Evolutionary conservation across 1,284 basidiomycete species (phyloP), one percentile per base, ranked within the genome.

Genomic region (Agroathelia rolfsii): DNA sequence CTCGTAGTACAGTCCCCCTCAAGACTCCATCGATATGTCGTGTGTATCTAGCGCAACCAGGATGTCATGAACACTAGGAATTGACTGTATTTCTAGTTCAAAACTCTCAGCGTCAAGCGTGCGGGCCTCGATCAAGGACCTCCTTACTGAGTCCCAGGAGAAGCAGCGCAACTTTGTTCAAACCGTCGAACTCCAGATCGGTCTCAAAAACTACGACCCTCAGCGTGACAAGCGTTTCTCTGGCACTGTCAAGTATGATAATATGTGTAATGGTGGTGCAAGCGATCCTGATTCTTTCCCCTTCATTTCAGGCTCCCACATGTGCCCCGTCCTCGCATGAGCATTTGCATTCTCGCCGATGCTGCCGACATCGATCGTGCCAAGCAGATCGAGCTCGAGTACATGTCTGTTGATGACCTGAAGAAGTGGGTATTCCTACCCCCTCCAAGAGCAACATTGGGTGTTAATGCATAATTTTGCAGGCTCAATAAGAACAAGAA

Each of bases 401-500:
- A 93, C 71, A 97, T 96, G 93, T 94, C 90, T 47, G 95, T 97
- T 51, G 94, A 98, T 55, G 94, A 98, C 66, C 75, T 98, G 68
- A 99, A 98, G 70, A 98, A 98, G 88, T 84, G 45, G 24, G 72
- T 58, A 1, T 11, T 5, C 9, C 24, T 13, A 15, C 13, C 17
- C 28, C 19, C 24, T n/a, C 29, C 35, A 4, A 22, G 24, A 10
- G 9, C 5, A 8, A 28, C 18, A 21, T 34, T 4, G 28, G 29
- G 24, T 6, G 20, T 38, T 33, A 40, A 23, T 12, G 25, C 1
- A 4, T 27, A n/a, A n/a, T 27, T 14, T 10, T 21, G 3, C 28
- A 87, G 83, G 68, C 77, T 96, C 50, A 96, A 95, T 82, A 95
- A 95, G 74, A 98, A 98, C 81, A 98, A 98, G 77, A 99, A 99